A percentile compares a stretch with the other conserved stretches of the same genome.
Evolutionary conservation across 345 rosid species (phyloP).

Genomic region (Hypericum androsaemum): DNA sequence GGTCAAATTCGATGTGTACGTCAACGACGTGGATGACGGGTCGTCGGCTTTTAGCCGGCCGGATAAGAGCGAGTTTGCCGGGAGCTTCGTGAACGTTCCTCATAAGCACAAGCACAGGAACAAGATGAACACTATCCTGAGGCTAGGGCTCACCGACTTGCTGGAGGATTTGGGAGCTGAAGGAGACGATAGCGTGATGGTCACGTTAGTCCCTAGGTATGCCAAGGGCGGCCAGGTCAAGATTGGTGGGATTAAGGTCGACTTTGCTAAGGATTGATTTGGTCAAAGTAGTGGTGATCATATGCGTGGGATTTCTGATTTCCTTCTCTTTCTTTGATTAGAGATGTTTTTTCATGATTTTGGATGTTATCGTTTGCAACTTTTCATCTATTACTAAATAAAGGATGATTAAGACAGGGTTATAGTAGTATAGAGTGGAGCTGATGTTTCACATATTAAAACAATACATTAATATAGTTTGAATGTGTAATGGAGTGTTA

Average conservation of each 20-base stretch:
- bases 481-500: too few species aligned
- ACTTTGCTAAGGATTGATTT: background rate
- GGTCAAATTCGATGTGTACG: slow-evolving; percentile 45
- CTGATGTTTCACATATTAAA: too few species aligned
- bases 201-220: slow-evolving; percentile 1
- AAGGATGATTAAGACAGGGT: too few species aligned
- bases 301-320: too few species aligned
- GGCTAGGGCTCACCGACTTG: slow-evolving; percentile 5
- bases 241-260: slow-evolving; percentile 3
- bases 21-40: slow-evolving; percentile 36
- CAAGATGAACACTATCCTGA: background rate
- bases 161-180: slow-evolving; percentile 5
- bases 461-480: too few species aligned
- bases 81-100: slow-evolving; percentile 48
- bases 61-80: slow-evolving; percentile 39
- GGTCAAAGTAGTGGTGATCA: too few species aligned
- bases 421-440: too few species aligned
- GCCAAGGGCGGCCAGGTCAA: background rate
- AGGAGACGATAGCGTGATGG: background rate
- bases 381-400: too few species aligned
- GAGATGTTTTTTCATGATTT: too few species aligned
- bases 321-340: too few species aligned
- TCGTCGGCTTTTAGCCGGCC: slow-evolving; percentile 14
- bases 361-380: too few species aligned
- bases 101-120: slow-evolving; percentile 20